Percentiles rank a stretch among this genome's conserved stretches.
phyloP scores from a whole-genome alignment of 257 asterid species.

The Jacaranda copaia region DNA sequence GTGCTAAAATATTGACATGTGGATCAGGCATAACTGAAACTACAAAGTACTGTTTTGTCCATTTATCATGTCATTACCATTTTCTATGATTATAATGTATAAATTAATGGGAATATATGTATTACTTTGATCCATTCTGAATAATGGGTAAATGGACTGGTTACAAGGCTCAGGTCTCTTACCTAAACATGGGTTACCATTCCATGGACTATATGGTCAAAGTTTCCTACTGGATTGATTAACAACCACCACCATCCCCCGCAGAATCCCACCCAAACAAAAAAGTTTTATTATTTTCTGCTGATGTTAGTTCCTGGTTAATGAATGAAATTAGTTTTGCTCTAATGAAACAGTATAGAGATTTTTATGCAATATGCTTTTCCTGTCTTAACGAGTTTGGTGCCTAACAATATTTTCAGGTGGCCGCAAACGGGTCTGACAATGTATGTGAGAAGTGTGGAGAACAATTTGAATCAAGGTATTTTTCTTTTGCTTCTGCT shows the following conservation, averaged over 20 bases:
- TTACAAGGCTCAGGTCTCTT: background rate
- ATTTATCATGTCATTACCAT: background rate
- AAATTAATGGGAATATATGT: background rate
- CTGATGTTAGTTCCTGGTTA: background rate
- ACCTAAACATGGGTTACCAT: background rate
- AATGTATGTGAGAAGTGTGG: slow-evolving; percentile 82
- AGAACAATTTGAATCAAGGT: slow-evolving; percentile 82
- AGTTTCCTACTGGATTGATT: background rate
- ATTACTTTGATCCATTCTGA: background rate
- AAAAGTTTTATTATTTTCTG: background rate
- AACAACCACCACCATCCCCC: background rate
- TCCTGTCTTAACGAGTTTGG: slow-evolving; percentile 11
- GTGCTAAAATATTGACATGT: slow-evolving; percentile 12
- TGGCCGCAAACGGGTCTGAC: slow-evolving; percentile 47
- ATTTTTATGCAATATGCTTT: slow-evolving; percentile 6
- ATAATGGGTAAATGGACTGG: background rate
- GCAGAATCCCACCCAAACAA: background rate
- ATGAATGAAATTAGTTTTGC: background rate
- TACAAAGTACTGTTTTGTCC: background rate
- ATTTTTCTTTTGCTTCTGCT: slow-evolving; percentile 23
- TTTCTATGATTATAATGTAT: slow-evolving; percentile 9
- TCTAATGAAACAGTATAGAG: background rate
- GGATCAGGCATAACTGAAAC: background rate
- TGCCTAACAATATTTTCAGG: slow-evolving; percentile 46
- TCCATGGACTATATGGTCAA: background rate